Percentiles rank a stretch among this genome's conserved stretches.
Evolutionary conservation across 2,329 filamentous ascomycete genomes (phyloP).

Genomic region (Penicillium expansum): DNA sequence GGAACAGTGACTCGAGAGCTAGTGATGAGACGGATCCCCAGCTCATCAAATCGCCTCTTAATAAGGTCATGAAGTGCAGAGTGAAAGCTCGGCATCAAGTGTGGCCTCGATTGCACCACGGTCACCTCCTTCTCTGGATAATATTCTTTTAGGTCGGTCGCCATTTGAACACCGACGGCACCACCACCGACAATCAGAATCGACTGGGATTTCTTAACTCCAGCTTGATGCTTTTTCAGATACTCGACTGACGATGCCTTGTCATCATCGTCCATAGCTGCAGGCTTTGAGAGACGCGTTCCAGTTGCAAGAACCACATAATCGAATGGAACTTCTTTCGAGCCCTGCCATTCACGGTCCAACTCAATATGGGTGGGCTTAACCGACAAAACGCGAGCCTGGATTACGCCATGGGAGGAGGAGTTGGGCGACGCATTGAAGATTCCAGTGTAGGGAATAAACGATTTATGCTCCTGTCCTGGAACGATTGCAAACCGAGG

Average conservation of each 20-base stretch:
- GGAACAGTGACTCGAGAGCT: conserved; percentile 31
- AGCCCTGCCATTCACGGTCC: conserved; percentile 37
- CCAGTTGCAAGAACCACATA: conserved; percentile 37
- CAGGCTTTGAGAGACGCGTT: conserved; percentile 34
- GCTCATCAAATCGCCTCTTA: conserved; percentile 33
- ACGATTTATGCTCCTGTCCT: conserved; percentile 39
- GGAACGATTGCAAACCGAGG: conserved; percentile 36
- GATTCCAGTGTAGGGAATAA: conserved; percentile 35
- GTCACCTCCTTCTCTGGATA: conserved; percentile 50
- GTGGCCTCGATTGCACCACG: conserved; percentile 48
- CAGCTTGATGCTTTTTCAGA: conserved; percentile 33
- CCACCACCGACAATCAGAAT: conserved; percentile 47
- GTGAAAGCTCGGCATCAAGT: conserved; percentile 38
- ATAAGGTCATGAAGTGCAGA: conserved; percentile 30
- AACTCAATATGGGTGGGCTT: conserved; percentile 28
- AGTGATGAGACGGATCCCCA: conserved; percentile 33
- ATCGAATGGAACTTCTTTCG: conserved; percentile 31
- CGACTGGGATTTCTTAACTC: conserved; percentile 29
- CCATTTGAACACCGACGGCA: conserved; percentile 53
- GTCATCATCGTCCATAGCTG: conserved; percentile 34
- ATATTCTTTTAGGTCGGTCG: conserved; percentile 49
- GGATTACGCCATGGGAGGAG: conserved; percentile 29
- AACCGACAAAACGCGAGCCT: conserved; percentile 34
- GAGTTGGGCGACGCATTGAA: conserved; percentile 27
- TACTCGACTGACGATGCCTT: conserved; percentile 35